phyloP scores from a whole-genome alignment of 1,139 yeast species.

The Barnettozyma hawaiiensis region DNA sequence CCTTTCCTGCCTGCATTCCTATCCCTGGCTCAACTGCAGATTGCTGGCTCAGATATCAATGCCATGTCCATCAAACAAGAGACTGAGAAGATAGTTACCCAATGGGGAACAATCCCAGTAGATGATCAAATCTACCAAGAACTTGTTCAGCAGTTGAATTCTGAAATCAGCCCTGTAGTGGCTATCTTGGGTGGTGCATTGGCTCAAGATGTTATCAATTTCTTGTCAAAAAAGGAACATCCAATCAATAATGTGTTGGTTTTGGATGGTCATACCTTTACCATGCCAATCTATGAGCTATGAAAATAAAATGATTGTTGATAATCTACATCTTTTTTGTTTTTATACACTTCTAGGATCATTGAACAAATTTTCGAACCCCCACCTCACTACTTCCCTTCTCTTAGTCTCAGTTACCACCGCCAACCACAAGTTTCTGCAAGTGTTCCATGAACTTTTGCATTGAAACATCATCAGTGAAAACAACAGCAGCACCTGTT shows the following conservation, averaged over 20 bases:
- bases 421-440: conserved; percentile 70
- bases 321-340: neutral
- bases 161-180: conserved; percentile 80
- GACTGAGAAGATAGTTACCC: conserved; percentile 26
- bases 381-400: too few relatives aligned
- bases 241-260: conserved; percentile 80
- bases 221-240: conserved; percentile 65
- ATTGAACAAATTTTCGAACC: neutral
- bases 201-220: conserved; percentile 88
- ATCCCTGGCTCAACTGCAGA: conserved; percentile 17
- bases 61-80: conserved; percentile 29
- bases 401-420: conserved; percentile 29
- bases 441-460: conserved; percentile 90
- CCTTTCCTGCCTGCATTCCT: conserved; percentile 21
- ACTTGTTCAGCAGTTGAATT: conserved; percentile 46
- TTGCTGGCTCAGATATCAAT: conserved; percentile 26
- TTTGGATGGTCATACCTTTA: conserved; percentile 63
- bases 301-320: conserved; percentile 12
- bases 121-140: conserved; percentile 32
- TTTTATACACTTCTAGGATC: neutral
- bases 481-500: conserved; percentile 64
- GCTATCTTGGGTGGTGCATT: conserved; percentile 88
- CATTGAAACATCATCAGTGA: conserved; percentile 91
- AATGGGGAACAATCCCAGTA: conserved; percentile 31
- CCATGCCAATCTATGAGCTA: conserved; percentile 65